A percentile compares a stretch with the other conserved stretches of the same genome.
Conservation (phyloP, 2,329 filamentous ascomycete genomes). For the Ophiostoma angusticollis region DNA sequence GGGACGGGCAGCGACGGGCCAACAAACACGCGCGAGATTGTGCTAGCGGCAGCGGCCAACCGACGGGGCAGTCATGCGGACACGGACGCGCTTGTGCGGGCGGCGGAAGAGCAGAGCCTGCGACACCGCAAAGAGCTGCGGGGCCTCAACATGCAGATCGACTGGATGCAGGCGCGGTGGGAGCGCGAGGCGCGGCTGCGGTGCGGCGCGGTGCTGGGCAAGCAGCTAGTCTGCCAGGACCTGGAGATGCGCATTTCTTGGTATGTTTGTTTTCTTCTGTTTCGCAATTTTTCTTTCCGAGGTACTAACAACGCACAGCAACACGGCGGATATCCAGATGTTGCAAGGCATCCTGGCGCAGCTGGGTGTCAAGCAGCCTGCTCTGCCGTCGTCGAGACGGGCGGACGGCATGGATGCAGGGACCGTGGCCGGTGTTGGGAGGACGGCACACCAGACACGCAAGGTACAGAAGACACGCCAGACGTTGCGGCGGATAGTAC, state of each 20-base stretch:
- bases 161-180: conserved; percentile 75
- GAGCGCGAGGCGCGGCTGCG: conserved; percentile 70
- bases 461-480: conserved; percentile 14
- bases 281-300: neutral
- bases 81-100: conserved; percentile 45
- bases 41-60: conserved; percentile 19
- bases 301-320: conserved; percentile 41
- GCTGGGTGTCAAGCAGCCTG: conserved; percentile 24
- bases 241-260: conserved; percentile 79
- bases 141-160: conserved; percentile 77
- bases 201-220: conserved; percentile 70
- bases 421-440: neutral
- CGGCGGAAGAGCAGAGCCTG: conserved; percentile 49
- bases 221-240: conserved; percentile 67
- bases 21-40: conserved; percentile 9
- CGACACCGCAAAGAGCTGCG: conserved; percentile 63
- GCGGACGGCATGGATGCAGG: neutral
- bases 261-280: conserved; percentile 46
- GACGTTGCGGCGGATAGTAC: conserved; percentile 17
- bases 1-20: conserved; percentile 10
- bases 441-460: conserved; percentile 22
- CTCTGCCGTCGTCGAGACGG: neutral
- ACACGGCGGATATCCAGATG: conserved; percentile 78
- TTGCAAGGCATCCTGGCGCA: conserved; percentile 68
- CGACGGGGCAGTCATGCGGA: conserved; percentile 28